Conservation (phyloP, 192 early-diverging fungal species). For the Linderina pennispora region DNA sequence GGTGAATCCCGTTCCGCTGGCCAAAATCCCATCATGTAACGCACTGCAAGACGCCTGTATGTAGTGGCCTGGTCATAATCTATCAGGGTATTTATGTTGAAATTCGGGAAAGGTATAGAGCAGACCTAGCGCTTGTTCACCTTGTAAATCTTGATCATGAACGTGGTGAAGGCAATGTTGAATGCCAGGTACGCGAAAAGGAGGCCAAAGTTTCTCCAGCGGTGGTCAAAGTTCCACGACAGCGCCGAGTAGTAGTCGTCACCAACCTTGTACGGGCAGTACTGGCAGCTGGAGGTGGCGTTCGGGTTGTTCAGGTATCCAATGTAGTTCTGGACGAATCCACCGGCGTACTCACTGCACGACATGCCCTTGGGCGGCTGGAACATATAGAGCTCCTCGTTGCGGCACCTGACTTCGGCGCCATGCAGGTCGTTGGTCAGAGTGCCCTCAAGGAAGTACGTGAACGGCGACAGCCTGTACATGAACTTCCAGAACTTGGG, state of each 20-base stretch:
- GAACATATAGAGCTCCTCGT: slow-evolving; percentile 44
- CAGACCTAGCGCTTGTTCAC: slow-evolving; percentile 7
- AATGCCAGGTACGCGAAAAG: slow-evolving; percentile 41
- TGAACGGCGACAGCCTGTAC: slow-evolving; percentile 55
- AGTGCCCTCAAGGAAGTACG: slow-evolving; percentile 55
- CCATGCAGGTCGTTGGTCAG: slow-evolving; percentile 47
- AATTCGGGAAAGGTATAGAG: too few relatives aligned
- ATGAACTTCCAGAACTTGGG: slow-evolving; percentile 59
- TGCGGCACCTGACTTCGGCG: slow-evolving; percentile 35
- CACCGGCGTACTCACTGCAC: slow-evolving; percentile 48
- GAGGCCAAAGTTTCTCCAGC: slow-evolving; percentile 51
- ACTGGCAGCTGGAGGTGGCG: slow-evolving; percentile 47
- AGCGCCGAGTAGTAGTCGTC: slow-evolving; percentile 46
- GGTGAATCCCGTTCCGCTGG: too few relatives aligned
- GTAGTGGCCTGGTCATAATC: too few relatives aligned
- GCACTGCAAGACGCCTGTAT: too few relatives aligned
- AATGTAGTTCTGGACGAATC: slow-evolving; percentile 36
- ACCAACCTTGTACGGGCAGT: slow-evolving; percentile 47
- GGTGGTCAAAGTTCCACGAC: slow-evolving; percentile 38
- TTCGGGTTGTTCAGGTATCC: slow-evolving; percentile 51
- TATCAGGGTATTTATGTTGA: too few relatives aligned
- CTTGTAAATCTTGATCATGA: slow-evolving; percentile 5
- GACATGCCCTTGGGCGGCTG: slow-evolving; percentile 47
- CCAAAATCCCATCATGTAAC: too few relatives aligned
- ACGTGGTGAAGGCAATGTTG: slow-evolving; percentile 18